Conservation (phyloP, 306 rosid genomes). For the Inga laurina region DNA sequence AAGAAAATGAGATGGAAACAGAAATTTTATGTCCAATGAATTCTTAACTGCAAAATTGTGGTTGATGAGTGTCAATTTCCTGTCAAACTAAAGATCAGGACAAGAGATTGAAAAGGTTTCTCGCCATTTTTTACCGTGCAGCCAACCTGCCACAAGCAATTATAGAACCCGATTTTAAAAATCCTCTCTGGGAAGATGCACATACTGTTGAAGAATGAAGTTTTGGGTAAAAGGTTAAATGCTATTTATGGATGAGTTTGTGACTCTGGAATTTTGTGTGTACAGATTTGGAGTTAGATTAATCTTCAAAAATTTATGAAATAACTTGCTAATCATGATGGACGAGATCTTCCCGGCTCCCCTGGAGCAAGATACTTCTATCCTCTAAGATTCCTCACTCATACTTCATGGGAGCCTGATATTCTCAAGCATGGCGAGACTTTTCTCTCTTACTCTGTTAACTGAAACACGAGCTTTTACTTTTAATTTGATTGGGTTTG, state of each 20-base stretch:
- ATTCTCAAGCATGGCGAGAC: neutral
- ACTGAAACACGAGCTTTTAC: neutral
- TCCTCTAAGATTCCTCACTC: neutral
- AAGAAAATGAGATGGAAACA: slow-evolving; percentile 1
- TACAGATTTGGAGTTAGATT: neutral
- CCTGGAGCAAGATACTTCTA: neutral
- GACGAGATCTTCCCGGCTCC: too few species aligned
- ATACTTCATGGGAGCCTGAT: too few species aligned
- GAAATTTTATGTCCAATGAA: neutral
- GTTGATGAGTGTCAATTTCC: neutral
- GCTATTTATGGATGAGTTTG: neutral
- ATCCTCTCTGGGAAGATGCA: neutral
- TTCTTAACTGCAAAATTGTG: neutral
- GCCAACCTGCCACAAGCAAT: neutral
- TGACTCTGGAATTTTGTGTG: neutral
- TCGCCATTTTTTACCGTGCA: neutral
- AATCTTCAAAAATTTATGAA: neutral
- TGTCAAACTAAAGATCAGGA: neutral
- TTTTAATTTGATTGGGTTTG: neutral
- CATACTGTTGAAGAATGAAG: neutral
- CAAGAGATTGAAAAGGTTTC: neutral
- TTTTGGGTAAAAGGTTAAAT: neutral
- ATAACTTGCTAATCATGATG: neutral
- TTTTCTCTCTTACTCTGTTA: neutral
- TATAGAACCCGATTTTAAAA: neutral